Evolutionary conservation across 257 asterid species (phyloP).

Genomic region (Voacanga thouarsii): DNA sequence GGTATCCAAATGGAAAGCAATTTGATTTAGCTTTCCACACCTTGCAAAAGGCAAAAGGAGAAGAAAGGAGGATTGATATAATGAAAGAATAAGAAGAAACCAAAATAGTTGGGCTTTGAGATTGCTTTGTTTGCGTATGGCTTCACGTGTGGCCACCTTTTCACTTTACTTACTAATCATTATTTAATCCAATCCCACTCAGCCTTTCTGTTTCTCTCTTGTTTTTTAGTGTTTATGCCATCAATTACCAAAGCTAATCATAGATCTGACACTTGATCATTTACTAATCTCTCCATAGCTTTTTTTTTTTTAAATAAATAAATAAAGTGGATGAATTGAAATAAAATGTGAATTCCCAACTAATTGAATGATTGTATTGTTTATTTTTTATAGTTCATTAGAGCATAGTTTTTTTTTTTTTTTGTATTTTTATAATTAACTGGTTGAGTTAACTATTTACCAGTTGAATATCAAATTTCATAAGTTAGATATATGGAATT

Average conservation of each 20-base stretch:
- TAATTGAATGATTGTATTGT: too few relatives aligned
- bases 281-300: background rate
- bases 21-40: too few relatives aligned
- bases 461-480: too few relatives aligned
- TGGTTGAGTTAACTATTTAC: too few relatives aligned
- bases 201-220: background rate
- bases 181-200: slow-evolving; percentile 12
- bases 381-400: too few relatives aligned
- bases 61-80: background rate
- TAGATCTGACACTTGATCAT: slow-evolving; percentile 14
- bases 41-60: background rate
- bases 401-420: too few relatives aligned
- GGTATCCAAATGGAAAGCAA: too few relatives aligned
- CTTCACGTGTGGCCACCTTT: slow-evolving; percentile 12
- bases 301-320: background rate
- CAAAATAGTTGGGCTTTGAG: slow-evolving; percentile 7
- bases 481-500: too few relatives aligned
- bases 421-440: too few relatives aligned
- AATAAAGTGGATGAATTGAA: too few relatives aligned
- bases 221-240: slow-evolving; percentile 3
- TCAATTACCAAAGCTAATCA: background rate
- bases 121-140: too few relatives aligned
- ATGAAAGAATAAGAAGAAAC: slow-evolving; percentile 10
- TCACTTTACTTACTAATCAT: slow-evolving; percentile 18
- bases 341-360: too few relatives aligned